These are phyloP conservation scores for Agaricus subrufescens DNA, from an alignment of 768 basidiomycete genomes.

Conservation along the genomic window DNA sequence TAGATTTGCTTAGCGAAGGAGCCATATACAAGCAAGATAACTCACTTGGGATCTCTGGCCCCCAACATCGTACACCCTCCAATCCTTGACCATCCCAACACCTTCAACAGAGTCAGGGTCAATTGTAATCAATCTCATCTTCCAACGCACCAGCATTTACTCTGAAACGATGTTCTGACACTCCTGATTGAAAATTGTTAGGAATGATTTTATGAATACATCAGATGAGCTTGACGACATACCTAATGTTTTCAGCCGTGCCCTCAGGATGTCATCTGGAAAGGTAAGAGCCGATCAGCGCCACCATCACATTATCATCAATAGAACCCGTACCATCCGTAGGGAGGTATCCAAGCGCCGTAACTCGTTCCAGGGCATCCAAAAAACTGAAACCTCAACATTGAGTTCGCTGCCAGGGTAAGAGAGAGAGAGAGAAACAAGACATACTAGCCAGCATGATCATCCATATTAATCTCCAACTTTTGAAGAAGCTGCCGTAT, in stretches of 20 bases:
- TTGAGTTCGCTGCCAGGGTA: neutral
- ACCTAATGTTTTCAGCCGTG: constrained; percentile 59
- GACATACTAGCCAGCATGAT: constrained; percentile 64
- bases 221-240: constrained; percentile 1
- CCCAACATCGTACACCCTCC: constrained; percentile 51
- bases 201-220: neutral
- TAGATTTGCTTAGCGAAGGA: neutral
- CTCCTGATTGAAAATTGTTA: constrained; percentile 33
- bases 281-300: neutral
- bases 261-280: constrained; percentile 63
- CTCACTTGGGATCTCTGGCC: constrained; percentile 65
- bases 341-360: constrained; percentile 56
- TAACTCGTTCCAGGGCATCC: constrained; percentile 60
- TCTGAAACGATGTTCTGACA: constrained; percentile 67
- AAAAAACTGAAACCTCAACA: constrained; percentile 48
- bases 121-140: constrained; percentile 1
- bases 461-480: constrained; percentile 57
- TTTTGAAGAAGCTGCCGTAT: constrained; percentile 46
- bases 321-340: constrained; percentile 48
- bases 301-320: neutral
- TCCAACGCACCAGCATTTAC: constrained; percentile 39
- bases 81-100: constrained; percentile 26
- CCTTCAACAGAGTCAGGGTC: constrained; percentile 13
- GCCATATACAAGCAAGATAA: constrained; percentile 5
- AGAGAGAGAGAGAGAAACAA: neutral